Evolutionary conservation across 2,329 filamentous ascomycete genomes (phyloP), one percentile per base, ranked within the genome.

Genomic region (Venturia oleaginea): DNA sequence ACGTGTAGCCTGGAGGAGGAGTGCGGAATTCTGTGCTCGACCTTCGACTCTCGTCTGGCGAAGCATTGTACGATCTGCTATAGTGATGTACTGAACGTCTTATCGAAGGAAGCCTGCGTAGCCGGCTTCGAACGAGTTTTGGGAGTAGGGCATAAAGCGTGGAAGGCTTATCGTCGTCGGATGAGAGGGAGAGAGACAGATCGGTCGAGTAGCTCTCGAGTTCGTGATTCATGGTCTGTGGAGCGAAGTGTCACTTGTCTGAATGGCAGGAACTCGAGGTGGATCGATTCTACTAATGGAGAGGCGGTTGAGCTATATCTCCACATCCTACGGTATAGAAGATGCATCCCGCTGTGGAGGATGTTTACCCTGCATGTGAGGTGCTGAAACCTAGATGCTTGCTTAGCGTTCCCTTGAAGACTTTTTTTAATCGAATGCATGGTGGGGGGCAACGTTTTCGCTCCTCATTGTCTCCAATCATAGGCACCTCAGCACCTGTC

Each of bases 141-240:
- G 84, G 83, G 8, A 86, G 78, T 65, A 85, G 78, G 6, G 79
- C 77, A 71, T 82, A 83, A 19, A 85, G 75, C 66, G 80, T 79
- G 27, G 80, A 81, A 57, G 78, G 22, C 51, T 43, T 43, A 37
- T 65, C 59, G 61, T 63, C 62, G 7, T 48, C 43, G 24, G 60
- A 61, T 7, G 59, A 61, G 30, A 57, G 51, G 22, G 51, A 34
- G 17, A n/a, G 27, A 1, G 27, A 34, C 51, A 37, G 27, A 57
- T 57, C 51, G 15, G 51, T 57, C 27, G 51, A 57, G 51, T 57
- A 57, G 15, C 30, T 57, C 15, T 57, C 51, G 51, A 57, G 5
- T 34, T 34, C 51, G 51, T n/a, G 51, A n/a, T 57, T 19, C 51
- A 57, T 57, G 27, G 15, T 57, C 51, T 19, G 27, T 17, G 7